Base-by-base conservation (phyloP, 306 rosid species). In the Parietaria judaica region DNA sequence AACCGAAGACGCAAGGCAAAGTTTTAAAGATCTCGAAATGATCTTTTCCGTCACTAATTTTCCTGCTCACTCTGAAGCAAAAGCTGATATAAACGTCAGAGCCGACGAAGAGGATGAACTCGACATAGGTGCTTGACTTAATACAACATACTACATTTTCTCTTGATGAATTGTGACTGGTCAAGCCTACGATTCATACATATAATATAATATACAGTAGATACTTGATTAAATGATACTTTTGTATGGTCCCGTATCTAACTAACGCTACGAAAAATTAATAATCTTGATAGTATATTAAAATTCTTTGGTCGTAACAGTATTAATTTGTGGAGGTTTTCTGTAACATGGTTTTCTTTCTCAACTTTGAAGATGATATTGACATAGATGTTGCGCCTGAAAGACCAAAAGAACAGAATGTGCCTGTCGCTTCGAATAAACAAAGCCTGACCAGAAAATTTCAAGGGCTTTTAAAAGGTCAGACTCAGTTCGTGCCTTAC, bases 391-490 rank as follows among this genome's bases (percentile, higher is more conserved):
- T 76, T 61, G 72, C 65, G 34, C 76, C 61, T 61, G 94, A 83
- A 68, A 84, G 72, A 58, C 86, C 79, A 8, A 85, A 88, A 74
- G 90, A 82, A 59, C 88, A 80, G 70, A 86, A 72, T 59, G 73
- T 88, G 77, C 69, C 88, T 62, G 76, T 76, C 63, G 74, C 81
- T 72, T 78, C 85, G 13, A 85, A 84, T 69, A 92, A 80, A 75
- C 84, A 83, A 68, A 92, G 86, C 39, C 56, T 86, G 73, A 72
- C 95, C 49, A 84, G 81, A 70, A 88, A 62, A 38, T 78, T 88
- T 74, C 73, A 75, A 65, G 86, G 86, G 69, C 56, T 92, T 4
- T 7, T 49, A 5, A 91, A 91, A 83, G 96, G 98, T 88, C 52
- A 59, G 78, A 66, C 9, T 13, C n/a, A 13, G 31, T 23, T 23